These are phyloP conservation scores for Elsinoe necatrix DNA, from an alignment of 2,329 filamentous ascomycete species.

Conservation along the genomic window DNA sequence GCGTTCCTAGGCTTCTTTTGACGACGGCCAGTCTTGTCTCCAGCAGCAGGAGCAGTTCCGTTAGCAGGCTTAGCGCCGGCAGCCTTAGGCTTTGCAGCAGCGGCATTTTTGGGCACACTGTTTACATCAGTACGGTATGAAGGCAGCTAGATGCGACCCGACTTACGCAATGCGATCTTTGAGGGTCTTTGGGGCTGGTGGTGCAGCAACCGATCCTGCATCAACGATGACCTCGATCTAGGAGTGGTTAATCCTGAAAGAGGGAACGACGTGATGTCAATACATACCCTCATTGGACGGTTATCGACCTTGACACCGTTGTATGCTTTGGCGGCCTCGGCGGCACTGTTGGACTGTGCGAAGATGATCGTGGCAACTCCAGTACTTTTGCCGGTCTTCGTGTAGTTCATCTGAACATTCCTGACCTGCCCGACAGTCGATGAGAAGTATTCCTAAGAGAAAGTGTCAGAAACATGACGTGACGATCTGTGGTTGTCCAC, in stretches of 20 bases:
- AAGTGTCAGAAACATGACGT: slow-evolving; percentile 19
- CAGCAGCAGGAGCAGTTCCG: slow-evolving; percentile 38
- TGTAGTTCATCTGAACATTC: slow-evolving; percentile 84
- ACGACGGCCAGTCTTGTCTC: slow-evolving; percentile 46
- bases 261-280: too few species aligned
- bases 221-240: slow-evolving; percentile 88
- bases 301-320: slow-evolving; percentile 88
- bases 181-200: slow-evolving; percentile 62
- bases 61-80: slow-evolving; percentile 49
- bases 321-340: slow-evolving; percentile 71
- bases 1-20: slow-evolving; percentile 50
- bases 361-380: slow-evolving; percentile 90
- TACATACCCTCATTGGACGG: slow-evolving; percentile 75
- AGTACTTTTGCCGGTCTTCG: slow-evolving; percentile 81
- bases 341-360: slow-evolving; percentile 67
- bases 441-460: slow-evolving; percentile 85
- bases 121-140: background rate
- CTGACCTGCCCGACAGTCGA: slow-evolving; percentile 85
- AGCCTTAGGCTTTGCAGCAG: slow-evolving; percentile 58
- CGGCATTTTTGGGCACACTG: slow-evolving; percentile 44
- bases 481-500: background rate
- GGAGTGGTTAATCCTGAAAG: too few species aligned
- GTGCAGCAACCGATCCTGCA: slow-evolving; percentile 60
- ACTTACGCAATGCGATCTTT: slow-evolving; percentile 75
- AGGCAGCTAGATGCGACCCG: slow-evolving; percentile 1